Base-by-base conservation (phyloP, 345 rosid species). In the Rhodamnia rubescens region DNA sequence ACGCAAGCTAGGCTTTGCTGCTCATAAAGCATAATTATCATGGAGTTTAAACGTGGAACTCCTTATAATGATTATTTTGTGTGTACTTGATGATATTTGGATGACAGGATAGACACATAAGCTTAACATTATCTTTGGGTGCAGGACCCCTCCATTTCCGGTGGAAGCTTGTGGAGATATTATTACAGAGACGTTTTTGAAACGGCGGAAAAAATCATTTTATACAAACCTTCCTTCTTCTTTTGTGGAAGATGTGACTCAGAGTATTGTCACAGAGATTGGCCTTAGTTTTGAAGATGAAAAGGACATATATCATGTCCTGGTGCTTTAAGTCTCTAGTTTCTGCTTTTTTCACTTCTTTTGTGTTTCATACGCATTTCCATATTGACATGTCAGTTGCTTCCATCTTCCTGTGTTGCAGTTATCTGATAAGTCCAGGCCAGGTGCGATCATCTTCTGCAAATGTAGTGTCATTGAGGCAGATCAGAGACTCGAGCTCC, bases 201-300 rank as follows among this genome's bases (percentile, higher is more conserved):
- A 81, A 85, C 85, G 59, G 64, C 56, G 83, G 88, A 87, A 26
- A n/a, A 89, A 85, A 91, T 44, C 64, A 16, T 88, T 95, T 85
- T 87, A 85, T 88, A 54, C 94, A 12, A 87, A 88, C 87, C 42
- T 93, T 80, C 93, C 94, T 82, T 53, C 90, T 82, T 87, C 88
- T 78, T 87, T 87, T 61, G 29, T 87, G 82, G 91, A 91, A 47
- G 87, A 89, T 50, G 84, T 93, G 69, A 55, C 81, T 42, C 83
- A 87, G 86, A 85, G 57, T 81, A 92, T 89, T 74, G 87, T 87
- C 85, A 42, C 51, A 49, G 51, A 49, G 51, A 49, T 49, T 49
- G 51, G 51, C 51, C 51, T 49, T 49, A 49, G 51, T 49, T 49
- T 49, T 49, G 51, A 49, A 49, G 13, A 49, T 49, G 51, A 49